A percentile compares a stretch with the other conserved stretches of the same genome.
phyloP scores from a whole-genome alignment of 805 yeast genomes.

The Candida sithepensis region DNA sequence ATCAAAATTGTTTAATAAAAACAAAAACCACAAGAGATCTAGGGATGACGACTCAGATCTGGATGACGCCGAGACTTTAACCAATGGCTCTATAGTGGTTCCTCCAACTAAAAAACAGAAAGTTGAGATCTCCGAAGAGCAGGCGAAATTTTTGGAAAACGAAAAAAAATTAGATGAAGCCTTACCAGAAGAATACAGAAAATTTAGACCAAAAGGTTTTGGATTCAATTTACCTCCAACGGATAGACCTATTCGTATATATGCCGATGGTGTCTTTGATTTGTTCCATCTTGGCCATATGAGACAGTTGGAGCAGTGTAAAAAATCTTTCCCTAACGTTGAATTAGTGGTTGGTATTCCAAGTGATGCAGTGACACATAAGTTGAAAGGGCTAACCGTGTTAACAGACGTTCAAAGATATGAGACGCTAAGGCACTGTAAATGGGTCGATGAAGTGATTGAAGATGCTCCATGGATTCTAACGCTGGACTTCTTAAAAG shows the following conservation, averaged over 20 bases:
- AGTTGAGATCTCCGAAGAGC: slow-evolving; percentile 20
- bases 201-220: slow-evolving; percentile 77
- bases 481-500: slow-evolving; percentile 69
- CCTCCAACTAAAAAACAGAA: slow-evolving; percentile 5
- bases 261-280: slow-evolving; percentile 98
- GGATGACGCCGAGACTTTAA: slow-evolving; percentile 6
- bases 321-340: slow-evolving; percentile 83
- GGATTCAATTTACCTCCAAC: slow-evolving; percentile 77
- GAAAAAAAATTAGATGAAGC: slow-evolving; percentile 62
- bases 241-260: slow-evolving; percentile 85
- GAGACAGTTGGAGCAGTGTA: slow-evolving; percentile 96
- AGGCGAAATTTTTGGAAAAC: slow-evolving; percentile 28
- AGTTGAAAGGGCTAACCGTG: slow-evolving; percentile 89
- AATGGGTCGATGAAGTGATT: slow-evolving; percentile 96
- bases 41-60: slow-evolving; percentile 13
- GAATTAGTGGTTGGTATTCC: slow-evolving; percentile 89
- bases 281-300: slow-evolving; percentile 95
- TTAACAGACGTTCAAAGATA: slow-evolving; percentile 82
- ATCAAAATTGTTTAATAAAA: slow-evolving; percentile 20
- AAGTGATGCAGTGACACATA: slow-evolving; percentile 85
- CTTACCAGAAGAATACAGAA: slow-evolving; percentile 67
- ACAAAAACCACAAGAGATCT: slow-evolving; percentile 12
- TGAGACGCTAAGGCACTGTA: slow-evolving; percentile 89
- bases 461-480: slow-evolving; percentile 96
- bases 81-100: slow-evolving; percentile 10